Conservation (phyloP, 257 asterid species). For the Sherardia arvensis region DNA sequence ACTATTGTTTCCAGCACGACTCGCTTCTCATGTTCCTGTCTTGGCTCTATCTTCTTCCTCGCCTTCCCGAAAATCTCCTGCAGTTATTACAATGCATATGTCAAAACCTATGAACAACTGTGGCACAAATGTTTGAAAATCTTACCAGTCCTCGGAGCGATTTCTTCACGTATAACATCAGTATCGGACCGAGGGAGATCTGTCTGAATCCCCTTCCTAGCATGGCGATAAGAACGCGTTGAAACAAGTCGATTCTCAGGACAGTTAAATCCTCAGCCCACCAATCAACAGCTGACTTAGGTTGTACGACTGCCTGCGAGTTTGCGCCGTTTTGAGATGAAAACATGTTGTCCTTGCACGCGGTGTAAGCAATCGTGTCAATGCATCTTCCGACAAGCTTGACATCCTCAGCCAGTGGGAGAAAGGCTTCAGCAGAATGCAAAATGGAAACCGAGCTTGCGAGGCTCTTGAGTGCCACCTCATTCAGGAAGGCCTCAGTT, state of each 20-base stretch:
- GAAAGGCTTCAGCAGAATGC: conserved; percentile 51
- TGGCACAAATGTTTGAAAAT: no score
- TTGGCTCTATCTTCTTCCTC: conserved; percentile 55
- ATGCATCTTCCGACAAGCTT: conserved; percentile 67
- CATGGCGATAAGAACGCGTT: conserved; percentile 71
- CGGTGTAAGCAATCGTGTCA: conserved; percentile 55
- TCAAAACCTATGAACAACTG: no score
- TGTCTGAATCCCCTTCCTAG: conserved; percentile 70
- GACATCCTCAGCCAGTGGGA: conserved; percentile 63
- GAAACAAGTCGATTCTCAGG: conserved; percentile 68
- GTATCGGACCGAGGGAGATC: conserved; percentile 63
- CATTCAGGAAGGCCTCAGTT: conserved; percentile 58
- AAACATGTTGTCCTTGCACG: conserved; percentile 61
- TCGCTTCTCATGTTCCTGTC: conserved; percentile 67
- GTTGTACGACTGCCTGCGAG: conserved; percentile 17
- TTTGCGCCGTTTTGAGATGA: conserved; percentile 22
- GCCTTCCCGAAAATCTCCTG: conserved; percentile 78
- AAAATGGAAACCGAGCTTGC: conserved; percentile 64
- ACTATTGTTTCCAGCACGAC: conserved; percentile 77
- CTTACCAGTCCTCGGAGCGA: conserved; percentile 96
- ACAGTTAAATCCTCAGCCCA: conserved; percentile 80
- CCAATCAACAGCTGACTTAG: conserved; percentile 59
- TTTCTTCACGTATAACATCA: conserved; percentile 78
- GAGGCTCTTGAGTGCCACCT: conserved; percentile 62
- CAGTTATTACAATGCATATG: no score